Evolutionary conservation across 176 grass and related monocot species (phyloP).

Genomic region (barley (Hordeum vulgare)): MorexV3_pseudomolecules_assembly NC_058523.1:464782511-464783010

Average conservation of each 20-base stretch:
- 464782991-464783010: background rate
- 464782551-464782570: too few species aligned
- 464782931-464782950: background rate
- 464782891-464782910: background rate
- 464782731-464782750: background rate
- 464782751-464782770: background rate
- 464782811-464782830: too few species aligned
- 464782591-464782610: background rate
- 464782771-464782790: background rate
- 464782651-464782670: constrained; percentile 40
- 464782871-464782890: background rate
- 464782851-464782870: background rate
- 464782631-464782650: constrained; percentile 21
- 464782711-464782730: too few species aligned
- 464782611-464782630: background rate
- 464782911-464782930: background rate
- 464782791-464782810: too few species aligned
- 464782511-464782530: background rate
- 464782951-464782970: background rate
- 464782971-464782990: background rate
- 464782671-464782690: constrained; percentile 30
- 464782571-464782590: background rate
- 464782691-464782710: constrained; percentile 13
- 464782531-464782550: too few species aligned
- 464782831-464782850: background rate